phyloP scores from a whole-genome alignment of 768 basidiomycete genomes.

The Suillus spraguei region DNA sequence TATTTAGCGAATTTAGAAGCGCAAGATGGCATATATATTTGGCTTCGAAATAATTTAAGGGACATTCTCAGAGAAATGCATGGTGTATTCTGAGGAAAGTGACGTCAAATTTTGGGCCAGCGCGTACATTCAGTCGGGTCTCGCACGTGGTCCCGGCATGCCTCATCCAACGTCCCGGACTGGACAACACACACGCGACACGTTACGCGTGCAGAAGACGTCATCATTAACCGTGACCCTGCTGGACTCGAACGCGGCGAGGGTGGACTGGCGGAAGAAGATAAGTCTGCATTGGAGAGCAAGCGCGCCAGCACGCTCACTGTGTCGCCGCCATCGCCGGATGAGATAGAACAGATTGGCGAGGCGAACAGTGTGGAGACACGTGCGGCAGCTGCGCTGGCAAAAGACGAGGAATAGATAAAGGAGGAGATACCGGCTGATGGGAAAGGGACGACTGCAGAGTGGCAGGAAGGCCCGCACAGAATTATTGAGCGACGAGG shows the following conservation, averaged over 20 bases:
- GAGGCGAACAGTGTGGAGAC: conserved; percentile 5
- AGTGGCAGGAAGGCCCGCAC: conserved; percentile 76
- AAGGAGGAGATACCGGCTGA: conserved; percentile 47
- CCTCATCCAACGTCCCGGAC: conserved; percentile 59
- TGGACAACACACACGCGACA: conserved; percentile 81
- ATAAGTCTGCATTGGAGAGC: conserved; percentile 30
- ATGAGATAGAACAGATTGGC: conserved; percentile 16
- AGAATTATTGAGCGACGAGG: conserved; percentile 61
- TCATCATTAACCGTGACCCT: conserved; percentile 84
- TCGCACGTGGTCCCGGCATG: conserved; percentile 87
- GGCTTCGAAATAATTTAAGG: too few relatives aligned
- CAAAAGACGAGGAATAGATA: conserved; percentile 20
- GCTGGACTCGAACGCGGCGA: conserved; percentile 54
- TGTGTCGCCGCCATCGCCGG: conserved; percentile 12
- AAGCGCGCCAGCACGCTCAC: conserved; percentile 20
- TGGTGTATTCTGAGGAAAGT: too few relatives aligned
- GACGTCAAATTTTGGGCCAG: conserved; percentile 43
- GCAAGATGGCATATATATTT: too few relatives aligned
- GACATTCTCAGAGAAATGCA: too few relatives aligned
- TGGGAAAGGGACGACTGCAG: conserved; percentile 40
- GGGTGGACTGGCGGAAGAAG: conserved; percentile 30
- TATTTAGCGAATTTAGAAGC: too few relatives aligned
- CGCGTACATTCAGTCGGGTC: conserved; percentile 82
- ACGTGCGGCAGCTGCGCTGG: conserved; percentile 16
- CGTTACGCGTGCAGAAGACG: conserved; percentile 70